phyloP scores from a whole-genome alignment of 208 protist species.

The Tritrichomonas foetus region DNA sequence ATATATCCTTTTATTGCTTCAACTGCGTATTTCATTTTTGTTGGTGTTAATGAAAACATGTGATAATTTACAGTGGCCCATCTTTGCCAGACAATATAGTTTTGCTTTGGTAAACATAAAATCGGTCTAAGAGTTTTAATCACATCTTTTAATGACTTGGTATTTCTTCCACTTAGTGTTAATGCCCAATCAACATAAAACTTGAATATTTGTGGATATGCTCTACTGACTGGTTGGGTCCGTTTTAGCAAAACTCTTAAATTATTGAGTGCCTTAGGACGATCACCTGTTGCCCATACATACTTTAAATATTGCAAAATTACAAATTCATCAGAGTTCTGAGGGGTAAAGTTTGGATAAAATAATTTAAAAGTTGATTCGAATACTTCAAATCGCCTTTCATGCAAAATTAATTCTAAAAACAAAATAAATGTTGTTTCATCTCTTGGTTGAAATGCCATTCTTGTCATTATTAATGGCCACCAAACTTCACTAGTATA shows the following conservation, averaged over 20 bases:
- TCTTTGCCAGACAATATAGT: background rate
- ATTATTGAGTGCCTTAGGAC: background rate
- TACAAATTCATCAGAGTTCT: background rate
- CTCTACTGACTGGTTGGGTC: background rate
- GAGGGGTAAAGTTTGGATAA: background rate
- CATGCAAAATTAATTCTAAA: background rate
- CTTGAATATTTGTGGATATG: background rate
- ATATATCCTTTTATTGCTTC: slow-evolving; percentile 35
- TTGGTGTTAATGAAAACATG: background rate
- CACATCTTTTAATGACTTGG: background rate
- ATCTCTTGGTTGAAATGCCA: background rate
- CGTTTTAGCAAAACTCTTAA: no score
- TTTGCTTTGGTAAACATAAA: background rate
- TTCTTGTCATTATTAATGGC: background rate
- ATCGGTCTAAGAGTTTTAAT: background rate
- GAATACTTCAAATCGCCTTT: slow-evolving; percentile 24
- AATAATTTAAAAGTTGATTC: slow-evolving; percentile 27
- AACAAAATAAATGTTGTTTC: background rate
- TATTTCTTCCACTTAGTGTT: background rate
- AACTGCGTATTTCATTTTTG: background rate
- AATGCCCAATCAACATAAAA: slow-evolving; percentile 31
- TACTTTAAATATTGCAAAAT: background rate
- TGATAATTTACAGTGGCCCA: slow-evolving; percentile 29
- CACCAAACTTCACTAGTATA: background rate
- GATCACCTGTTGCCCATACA: background rate